A percentile compares a stretch with the other conserved stretches of the same genome.
phyloP scores from a whole-genome alignment of 2,329 filamentous ascomycete species.

The Claviceps sp. region DNA sequence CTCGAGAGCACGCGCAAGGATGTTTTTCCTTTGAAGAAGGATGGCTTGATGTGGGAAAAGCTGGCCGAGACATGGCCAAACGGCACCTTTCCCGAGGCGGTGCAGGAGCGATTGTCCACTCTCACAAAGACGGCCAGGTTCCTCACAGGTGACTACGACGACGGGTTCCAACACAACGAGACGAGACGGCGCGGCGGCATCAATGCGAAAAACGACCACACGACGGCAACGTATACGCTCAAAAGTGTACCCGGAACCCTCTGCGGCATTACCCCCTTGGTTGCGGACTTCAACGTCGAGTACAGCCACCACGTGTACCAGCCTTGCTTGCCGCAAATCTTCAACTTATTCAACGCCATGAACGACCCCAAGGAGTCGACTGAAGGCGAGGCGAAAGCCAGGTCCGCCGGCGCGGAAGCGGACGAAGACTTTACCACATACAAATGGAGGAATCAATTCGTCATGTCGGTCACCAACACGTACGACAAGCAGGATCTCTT shows the following conservation, averaged over 20 bases:
- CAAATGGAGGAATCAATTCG: slow-evolving; percentile 20
- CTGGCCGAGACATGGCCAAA: slow-evolving; percentile 19
- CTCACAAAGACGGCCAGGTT: slow-evolving; percentile 20
- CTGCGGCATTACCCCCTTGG: slow-evolving; percentile 27
- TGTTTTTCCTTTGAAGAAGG: slow-evolving; percentile 29
- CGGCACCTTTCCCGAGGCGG: slow-evolving; percentile 18
- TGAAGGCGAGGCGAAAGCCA: neutral
- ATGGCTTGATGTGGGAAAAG: slow-evolving; percentile 23
- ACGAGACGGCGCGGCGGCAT: slow-evolving; percentile 23
- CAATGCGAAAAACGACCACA: slow-evolving; percentile 25
- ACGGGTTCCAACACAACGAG: slow-evolving; percentile 18
- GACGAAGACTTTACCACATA: slow-evolving; percentile 10
- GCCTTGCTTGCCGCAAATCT: slow-evolving; percentile 27
- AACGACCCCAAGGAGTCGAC: slow-evolving; percentile 5
- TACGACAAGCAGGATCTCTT: slow-evolving; percentile 22
- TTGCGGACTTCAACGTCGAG: slow-evolving; percentile 30
- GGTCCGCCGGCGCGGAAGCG: neutral
- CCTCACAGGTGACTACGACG: slow-evolving; percentile 21
- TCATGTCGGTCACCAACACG: slow-evolving; percentile 19
- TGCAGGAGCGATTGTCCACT: slow-evolving; percentile 14
- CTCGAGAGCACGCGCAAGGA: slow-evolving; percentile 31
- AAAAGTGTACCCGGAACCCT: slow-evolving; percentile 29
- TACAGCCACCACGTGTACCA: slow-evolving; percentile 29
- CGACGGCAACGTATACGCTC: slow-evolving; percentile 28
- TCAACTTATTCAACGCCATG: slow-evolving; percentile 18